These are phyloP conservation scores for Neoscytalidium dimidiatum DNA, from an alignment of 2,329 filamentous ascomycete species.

Conservation along the genomic window DNA sequence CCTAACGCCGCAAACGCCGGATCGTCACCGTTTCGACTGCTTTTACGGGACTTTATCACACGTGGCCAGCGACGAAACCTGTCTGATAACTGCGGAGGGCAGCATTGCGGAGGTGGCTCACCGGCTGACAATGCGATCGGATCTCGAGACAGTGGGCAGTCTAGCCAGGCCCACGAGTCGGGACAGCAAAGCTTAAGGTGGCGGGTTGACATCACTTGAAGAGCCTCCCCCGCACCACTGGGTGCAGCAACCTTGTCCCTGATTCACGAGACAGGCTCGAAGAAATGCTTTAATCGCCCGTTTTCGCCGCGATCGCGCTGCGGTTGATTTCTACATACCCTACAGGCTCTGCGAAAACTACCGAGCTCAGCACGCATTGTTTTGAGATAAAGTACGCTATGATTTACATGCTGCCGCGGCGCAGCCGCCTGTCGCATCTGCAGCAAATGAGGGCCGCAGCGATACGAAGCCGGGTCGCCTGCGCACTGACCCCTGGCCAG, in stretches of 20 bases:
- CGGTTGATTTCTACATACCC: background rate
- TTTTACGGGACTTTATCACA: no score
- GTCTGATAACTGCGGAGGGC: no score
- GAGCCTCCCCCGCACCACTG: background rate
- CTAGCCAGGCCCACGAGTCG: background rate
- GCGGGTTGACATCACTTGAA: background rate
- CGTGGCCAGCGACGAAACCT: background rate
- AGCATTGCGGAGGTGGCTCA: background rate
- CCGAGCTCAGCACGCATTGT: background rate
- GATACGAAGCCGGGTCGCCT: background rate
- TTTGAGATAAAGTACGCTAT: background rate
- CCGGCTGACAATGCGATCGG: no score
- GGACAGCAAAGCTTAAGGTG: background rate
- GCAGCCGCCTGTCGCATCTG: background rate
- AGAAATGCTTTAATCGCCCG: background rate
- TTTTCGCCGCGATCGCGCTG: background rate
- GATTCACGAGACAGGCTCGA: background rate
- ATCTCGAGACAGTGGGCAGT: background rate
- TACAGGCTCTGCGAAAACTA: background rate
- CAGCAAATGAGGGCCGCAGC: background rate
- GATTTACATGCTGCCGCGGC: background rate
- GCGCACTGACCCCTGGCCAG: background rate
- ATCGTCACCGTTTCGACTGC: background rate
- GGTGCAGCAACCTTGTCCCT: background rate
- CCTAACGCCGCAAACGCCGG: conserved; percentile 5